A percentile compares a stretch with the other conserved stretches of the same genome.
phyloP scores from a whole-genome alignment of 2,329 filamentous ascomycete genomes.

The Elsinoe perseae region DNA sequence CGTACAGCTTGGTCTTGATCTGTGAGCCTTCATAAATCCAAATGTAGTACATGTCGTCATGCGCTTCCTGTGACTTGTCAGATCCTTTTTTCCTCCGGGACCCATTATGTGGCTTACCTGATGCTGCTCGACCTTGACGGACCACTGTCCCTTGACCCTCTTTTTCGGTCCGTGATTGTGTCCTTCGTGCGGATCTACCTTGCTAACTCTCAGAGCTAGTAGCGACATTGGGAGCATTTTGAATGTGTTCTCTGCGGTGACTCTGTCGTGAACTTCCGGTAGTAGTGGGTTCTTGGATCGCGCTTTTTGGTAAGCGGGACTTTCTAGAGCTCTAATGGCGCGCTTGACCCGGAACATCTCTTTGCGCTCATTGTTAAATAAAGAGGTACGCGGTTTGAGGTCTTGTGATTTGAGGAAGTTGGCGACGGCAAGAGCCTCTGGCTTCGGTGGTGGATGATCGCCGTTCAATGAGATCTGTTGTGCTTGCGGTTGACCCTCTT shows the following conservation, averaged over 20 bases:
- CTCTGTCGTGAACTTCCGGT: conserved; percentile 78
- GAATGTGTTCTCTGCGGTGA: conserved; percentile 85
- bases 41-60: conserved; percentile 84
- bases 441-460: conserved; percentile 66
- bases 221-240: conserved; percentile 92
- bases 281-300: conserved; percentile 81
- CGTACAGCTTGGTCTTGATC: conserved; percentile 88
- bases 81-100: not conserved
- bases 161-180: conserved; percentile 69
- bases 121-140: conserved; percentile 88
- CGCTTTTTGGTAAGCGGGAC: conserved; percentile 82
- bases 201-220: conserved; percentile 80
- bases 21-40: conserved; percentile 95
- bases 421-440: conserved; percentile 79
- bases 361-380: conserved; percentile 91
- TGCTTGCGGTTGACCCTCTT: conserved; percentile 42
- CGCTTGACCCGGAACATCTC: conserved; percentile 99
- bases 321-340: conserved; percentile 81
- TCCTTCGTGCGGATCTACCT: conserved; percentile 69
- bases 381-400: conserved; percentile 81
- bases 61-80: conserved; percentile 59
- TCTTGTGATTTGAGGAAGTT: conserved; percentile 78
- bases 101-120: not conserved
- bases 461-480: conserved; percentile 49
- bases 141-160: conserved; percentile 93